Percentiles rank a stretch among this genome's conserved stretches.
phyloP scores from a whole-genome alignment of 768 basidiomycete species.

The Lactifluus piperatus region DNA sequence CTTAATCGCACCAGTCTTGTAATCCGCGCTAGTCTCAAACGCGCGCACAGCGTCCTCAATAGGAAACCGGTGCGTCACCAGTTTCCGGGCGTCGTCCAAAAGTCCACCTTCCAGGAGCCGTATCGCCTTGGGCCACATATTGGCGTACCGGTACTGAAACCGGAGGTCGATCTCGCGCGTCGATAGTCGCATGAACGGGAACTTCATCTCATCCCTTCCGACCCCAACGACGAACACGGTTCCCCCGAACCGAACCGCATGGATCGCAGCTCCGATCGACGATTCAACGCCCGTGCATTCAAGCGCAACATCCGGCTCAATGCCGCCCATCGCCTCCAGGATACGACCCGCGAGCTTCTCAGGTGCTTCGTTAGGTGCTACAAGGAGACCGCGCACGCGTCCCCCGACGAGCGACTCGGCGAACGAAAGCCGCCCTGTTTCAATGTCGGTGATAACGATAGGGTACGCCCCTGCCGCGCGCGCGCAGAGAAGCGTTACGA shows the following conservation, averaged over 20 bases:
- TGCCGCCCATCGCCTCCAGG: constrained; percentile 41
- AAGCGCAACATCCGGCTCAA: constrained; percentile 40
- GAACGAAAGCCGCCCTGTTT: constrained; percentile 57
- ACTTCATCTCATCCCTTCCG: constrained; percentile 51
- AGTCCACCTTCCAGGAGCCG: constrained; percentile 64
- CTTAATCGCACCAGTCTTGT: constrained; percentile 58
- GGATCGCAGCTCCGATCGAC: constrained; percentile 49
- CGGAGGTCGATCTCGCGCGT: constrained; percentile 62
- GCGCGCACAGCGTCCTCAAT: constrained; percentile 70
- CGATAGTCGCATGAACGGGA: constrained; percentile 67
- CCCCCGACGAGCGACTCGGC: constrained; percentile 44
- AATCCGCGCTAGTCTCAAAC: constrained; percentile 69
- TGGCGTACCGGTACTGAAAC: constrained; percentile 63
- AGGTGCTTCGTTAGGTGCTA: constrained; percentile 36
- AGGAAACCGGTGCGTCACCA: constrained; percentile 69
- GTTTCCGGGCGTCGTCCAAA: constrained; percentile 62
- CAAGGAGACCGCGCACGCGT: constrained; percentile 43
- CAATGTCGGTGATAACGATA: constrained; percentile 59
- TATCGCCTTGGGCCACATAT: constrained; percentile 79
- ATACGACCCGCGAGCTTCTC: constrained; percentile 46
- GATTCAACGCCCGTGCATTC: constrained; percentile 61
- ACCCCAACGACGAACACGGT: constrained; percentile 68
- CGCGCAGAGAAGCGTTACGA: constrained; percentile 52
- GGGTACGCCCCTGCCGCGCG: constrained; percentile 64
- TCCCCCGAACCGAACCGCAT: constrained; percentile 44